These are phyloP conservation scores for Phaeoacremonium minimum DNA, from an alignment of 2,329 filamentous ascomycete species.

Conservation along the genomic window DNA sequence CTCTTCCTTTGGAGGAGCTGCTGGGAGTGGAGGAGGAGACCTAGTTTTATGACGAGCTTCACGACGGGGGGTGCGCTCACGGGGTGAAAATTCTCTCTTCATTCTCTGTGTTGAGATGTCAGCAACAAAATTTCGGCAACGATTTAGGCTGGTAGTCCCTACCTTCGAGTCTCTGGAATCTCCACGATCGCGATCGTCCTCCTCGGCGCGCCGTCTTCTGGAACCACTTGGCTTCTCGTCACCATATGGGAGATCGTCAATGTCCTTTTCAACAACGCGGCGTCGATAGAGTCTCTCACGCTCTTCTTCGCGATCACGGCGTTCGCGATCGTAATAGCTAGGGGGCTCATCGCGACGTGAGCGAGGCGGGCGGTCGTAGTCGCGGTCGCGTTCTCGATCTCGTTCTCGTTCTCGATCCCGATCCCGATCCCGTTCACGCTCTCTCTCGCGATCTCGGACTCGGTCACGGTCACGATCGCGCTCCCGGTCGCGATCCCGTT, in stretches of 20 bases:
- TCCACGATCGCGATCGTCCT: conserved; percentile 63
- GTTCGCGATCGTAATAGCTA: conserved; percentile 77
- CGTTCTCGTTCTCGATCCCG: conserved; percentile 30
- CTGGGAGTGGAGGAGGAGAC: conserved; percentile 33
- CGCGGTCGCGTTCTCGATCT: conserved; percentile 33
- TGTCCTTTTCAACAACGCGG: conserved; percentile 65
- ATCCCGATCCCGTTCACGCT: conserved; percentile 27
- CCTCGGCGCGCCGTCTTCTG: conserved; percentile 74
- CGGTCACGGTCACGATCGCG: conserved; percentile 26
- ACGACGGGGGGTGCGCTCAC: conserved; percentile 58
- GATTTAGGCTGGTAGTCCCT: too few relatives aligned
- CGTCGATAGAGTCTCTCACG: conserved; percentile 84
- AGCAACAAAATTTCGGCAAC: conserved; percentile 15
- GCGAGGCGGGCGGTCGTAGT: conserved; percentile 46
- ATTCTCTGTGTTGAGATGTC: conserved; percentile 41
- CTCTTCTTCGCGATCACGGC: conserved; percentile 84
- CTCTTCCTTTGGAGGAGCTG: conserved; percentile 43
- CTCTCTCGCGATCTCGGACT: conserved; percentile 24
- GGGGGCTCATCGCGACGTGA: conserved; percentile 56
- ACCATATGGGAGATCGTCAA: conserved; percentile 89
- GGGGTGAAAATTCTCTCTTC: conserved; percentile 52
- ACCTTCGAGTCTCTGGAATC: conserved; percentile 67
- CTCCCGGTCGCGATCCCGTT: conserved; percentile 31
- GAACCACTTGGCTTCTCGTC: conserved; percentile 63
- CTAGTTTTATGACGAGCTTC: conserved; percentile 54